phyloP scores from a whole-genome alignment of 192 early-diverging fungal species.

The Mortierella antarctica region DNA sequence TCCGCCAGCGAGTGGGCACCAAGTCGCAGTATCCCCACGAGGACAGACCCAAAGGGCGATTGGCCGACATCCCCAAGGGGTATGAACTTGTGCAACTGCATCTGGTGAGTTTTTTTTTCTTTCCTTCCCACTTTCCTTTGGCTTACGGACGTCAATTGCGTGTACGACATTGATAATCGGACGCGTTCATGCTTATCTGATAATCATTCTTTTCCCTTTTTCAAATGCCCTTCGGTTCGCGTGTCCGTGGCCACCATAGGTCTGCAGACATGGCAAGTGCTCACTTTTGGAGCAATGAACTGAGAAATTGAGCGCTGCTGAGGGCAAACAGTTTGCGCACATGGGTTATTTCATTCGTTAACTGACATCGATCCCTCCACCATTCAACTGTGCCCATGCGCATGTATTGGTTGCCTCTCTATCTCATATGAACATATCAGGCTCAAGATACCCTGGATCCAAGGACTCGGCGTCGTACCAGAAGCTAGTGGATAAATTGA shows the following conservation, averaged over 20 bases:
- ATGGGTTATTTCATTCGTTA: neutral
- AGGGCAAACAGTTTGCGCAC: neutral
- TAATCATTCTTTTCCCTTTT: neutral
- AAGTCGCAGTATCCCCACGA: too few species aligned
- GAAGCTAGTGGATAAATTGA: slow-evolving; percentile 3
- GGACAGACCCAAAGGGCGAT: slow-evolving; percentile 1
- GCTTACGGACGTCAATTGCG: too few species aligned
- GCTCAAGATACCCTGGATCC: slow-evolving; percentile 16
- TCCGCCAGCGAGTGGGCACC: too few species aligned
- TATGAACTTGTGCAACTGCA: slow-evolving; percentile 24
- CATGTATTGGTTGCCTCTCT: neutral
- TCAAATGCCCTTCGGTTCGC: too few species aligned
- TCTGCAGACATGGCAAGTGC: slow-evolving; percentile 1
- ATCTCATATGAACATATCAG: neutral
- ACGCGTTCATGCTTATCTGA: too few species aligned
- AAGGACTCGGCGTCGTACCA: neutral
- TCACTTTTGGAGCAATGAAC: too few species aligned
- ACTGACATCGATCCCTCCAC: neutral
- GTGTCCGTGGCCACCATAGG: neutral
- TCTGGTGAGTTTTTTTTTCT: slow-evolving; percentile 4
- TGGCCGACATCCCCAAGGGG: slow-evolving; percentile 14
- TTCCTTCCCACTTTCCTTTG: neutral
- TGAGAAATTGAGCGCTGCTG: too few species aligned
- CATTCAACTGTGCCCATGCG: neutral
- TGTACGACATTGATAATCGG: too few species aligned